Evolutionary conservation across 176 grass and related monocot species (phyloP), one percentile per base, ranked within the genome.

Genomic region (Eragrostis curvula): DNA sequence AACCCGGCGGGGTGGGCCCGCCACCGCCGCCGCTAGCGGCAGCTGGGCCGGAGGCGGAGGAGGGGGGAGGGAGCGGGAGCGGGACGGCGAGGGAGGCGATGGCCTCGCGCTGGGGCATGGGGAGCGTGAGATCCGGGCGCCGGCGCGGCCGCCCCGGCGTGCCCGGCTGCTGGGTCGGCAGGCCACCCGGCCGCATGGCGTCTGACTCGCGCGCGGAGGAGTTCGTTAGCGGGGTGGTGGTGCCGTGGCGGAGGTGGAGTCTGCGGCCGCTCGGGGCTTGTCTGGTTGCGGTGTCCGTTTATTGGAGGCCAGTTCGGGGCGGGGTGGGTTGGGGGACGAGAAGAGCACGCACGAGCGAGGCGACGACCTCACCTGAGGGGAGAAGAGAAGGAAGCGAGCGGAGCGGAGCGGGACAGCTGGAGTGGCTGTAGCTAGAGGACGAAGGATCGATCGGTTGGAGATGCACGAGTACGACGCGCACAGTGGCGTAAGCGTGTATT

Each of bases 101-200:
- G 21, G 75, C 87, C 74, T 91, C 89, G 61, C 87, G 91, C 56
- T 39, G 52, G 13, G 89, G 90, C 62, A 94, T 73, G 24, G 92
- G 89, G 58, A 94, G 85, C 68, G 85, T 88, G 44, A 94, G 85
- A 70, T 94, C 83, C 60, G 83, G 70, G 61, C 85, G 91, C 7
- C 89, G 91, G 60, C 92, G 89, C 40, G 60, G 3, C 17, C 85
- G 84, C 58, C 67, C 84, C 16, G 84, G 53, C 20, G 81, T 61
- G 64, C 62, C 82, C 29, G 62, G 77, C 61, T 88, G 85, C 58
- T 75, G 73, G 44, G 58, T 24, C 55, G 85, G 75, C 66, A 81
- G 55, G 64, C 63, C 52, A 63, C 48, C 78, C 48, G 78, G 78
- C 2, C 78, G 78, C 78, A 80, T 80, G 77, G 77, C 60, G 27